A percentile compares a stretch with the other conserved stretches of the same genome.
phyloP scores from a whole-genome alignment of 2,329 filamentous ascomycete species.

The Aspergillus japonicus region DNA sequence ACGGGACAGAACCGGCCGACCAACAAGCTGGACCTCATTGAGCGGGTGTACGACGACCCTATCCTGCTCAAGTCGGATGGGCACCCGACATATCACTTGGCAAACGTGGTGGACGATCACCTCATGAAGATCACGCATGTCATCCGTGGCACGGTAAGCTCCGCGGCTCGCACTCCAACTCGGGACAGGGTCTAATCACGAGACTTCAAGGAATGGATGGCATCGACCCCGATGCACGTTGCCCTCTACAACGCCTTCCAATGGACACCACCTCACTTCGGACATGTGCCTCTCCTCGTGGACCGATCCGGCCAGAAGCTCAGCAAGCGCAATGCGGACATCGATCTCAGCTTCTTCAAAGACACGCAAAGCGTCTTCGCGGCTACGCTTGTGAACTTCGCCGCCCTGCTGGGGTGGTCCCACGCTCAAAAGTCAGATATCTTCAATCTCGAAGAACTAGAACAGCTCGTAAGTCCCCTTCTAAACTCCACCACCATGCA shows the following conservation, averaged over 20 bases:
- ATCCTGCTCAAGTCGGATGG: conserved; percentile 90
- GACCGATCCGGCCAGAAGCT: conserved; percentile 70
- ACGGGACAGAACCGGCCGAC: conserved; percentile 52
- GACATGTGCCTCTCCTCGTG: conserved; percentile 75
- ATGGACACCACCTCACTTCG: conserved; percentile 72
- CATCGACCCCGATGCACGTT: conserved; percentile 80
- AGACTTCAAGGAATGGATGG: conserved; percentile 80
- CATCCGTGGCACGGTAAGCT: conserved; percentile 73
- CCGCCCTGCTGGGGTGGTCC: conserved; percentile 81
- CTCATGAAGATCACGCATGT: conserved; percentile 95
- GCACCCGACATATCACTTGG: conserved; percentile 92
- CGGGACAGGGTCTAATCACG: background rate
- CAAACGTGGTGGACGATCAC: conserved; percentile 95
- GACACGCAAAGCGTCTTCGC: conserved; percentile 60
- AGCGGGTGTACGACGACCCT: conserved; percentile 70
- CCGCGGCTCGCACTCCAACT: background rate
- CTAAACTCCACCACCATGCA: background rate
- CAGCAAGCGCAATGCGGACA: conserved; percentile 78
- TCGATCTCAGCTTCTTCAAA: conserved; percentile 59
- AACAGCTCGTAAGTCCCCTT: conserved; percentile 57
- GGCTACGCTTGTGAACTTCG: conserved; percentile 72
- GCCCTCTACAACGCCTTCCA: conserved; percentile 74
- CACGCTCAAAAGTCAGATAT: conserved; percentile 67
- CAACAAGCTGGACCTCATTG: conserved; percentile 46
- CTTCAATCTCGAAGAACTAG: conserved; percentile 68